Conservation (phyloP, 148 eudicot genomes). For the Rhododendron mucronatum region DNA sequence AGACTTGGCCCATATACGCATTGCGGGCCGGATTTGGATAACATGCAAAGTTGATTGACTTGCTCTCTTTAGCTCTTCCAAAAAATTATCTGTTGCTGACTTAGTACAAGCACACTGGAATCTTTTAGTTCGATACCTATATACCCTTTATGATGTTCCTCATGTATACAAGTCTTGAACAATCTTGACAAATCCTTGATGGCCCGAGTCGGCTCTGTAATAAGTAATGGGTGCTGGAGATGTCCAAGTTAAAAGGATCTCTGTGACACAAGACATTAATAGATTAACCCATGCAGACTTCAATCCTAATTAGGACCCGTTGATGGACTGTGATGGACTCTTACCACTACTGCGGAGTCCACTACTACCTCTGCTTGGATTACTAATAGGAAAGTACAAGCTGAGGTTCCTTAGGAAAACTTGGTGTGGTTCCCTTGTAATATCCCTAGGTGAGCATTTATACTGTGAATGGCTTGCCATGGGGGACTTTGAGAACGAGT, state of each 20-base stretch:
- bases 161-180: not conserved
- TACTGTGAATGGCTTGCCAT: too few species aligned
- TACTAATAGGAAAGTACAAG: too few species aligned
- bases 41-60: not conserved
- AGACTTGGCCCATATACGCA: not conserved
- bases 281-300: not conserved
- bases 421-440: too few species aligned
- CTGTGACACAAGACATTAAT: not conserved
- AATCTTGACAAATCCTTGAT: not conserved
- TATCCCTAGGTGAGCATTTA: too few species aligned
- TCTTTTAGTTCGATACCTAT: too few species aligned
- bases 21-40: not conserved
- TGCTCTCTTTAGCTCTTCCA: not conserved
- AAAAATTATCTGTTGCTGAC: not conserved
- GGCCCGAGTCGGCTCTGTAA: too few species aligned
- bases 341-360: too few species aligned
- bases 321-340: not conserved
- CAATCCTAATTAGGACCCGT: not conserved
- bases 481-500: too few species aligned
- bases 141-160: not conserved
- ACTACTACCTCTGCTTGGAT: too few species aligned
- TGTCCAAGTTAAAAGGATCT: too few species aligned
- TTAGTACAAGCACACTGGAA: not conserved
- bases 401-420: too few species aligned
- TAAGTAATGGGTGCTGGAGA: too few species aligned